phyloP scores from a whole-genome alignment of 2,329 filamentous ascomycete genomes.

The Graphilbum sp. region DNA sequence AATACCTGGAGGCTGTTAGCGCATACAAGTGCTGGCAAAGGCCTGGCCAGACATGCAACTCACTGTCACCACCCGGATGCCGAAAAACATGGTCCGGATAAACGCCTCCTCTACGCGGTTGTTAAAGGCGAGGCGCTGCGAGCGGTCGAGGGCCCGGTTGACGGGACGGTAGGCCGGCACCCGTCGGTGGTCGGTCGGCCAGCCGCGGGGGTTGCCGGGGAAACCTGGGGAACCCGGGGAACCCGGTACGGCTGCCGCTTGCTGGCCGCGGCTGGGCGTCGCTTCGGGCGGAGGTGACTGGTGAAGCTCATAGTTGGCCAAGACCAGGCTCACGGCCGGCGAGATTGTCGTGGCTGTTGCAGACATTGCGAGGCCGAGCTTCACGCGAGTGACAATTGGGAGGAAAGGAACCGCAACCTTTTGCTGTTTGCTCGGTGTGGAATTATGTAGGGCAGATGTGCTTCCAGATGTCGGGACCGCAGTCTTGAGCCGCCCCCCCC shows the following conservation, averaged over 20 bases:
- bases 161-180: slow-evolving; percentile 12
- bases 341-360: background rate
- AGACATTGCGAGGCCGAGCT: slow-evolving; percentile 1
- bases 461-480: too few species aligned
- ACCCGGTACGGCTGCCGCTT: background rate
- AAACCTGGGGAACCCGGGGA: slow-evolving; percentile 7
- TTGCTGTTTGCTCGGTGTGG: too few species aligned
- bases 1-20: slow-evolving; percentile 14
- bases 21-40: background rate
- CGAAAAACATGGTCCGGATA: slow-evolving; percentile 12
- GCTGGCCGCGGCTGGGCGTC: background rate
- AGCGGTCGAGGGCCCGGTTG: slow-evolving; percentile 9
- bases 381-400: too few species aligned
- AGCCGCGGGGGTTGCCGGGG: slow-evolving; percentile 8
- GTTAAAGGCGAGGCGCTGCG: slow-evolving; percentile 8
- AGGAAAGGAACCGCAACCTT: too few species aligned
- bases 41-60: background rate
- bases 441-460: too few species aligned
- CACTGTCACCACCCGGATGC: slow-evolving; percentile 10
- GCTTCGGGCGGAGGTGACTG: background rate
- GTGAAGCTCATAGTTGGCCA: slow-evolving; percentile 15
- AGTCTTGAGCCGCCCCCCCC: too few species aligned
- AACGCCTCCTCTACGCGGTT: slow-evolving; percentile 9
- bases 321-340: background rate
- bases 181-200: slow-evolving; percentile 10